A percentile compares a stretch with the other conserved stretches of the same genome.
phyloP scores from a whole-genome alignment of 495 filamentous ascomycete species.

The Daldinia concentrica region DNA sequence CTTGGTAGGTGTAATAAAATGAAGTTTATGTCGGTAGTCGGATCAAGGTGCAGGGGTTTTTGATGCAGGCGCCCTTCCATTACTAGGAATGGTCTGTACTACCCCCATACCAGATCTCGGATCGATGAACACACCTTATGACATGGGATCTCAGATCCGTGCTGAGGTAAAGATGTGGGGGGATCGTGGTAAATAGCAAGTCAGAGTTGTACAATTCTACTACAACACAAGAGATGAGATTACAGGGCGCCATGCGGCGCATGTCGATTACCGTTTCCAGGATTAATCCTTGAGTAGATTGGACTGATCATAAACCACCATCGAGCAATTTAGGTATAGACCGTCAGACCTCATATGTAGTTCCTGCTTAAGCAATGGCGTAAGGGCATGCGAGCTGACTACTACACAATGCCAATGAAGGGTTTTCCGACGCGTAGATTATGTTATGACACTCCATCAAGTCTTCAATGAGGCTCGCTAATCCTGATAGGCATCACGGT shows the following conservation, averaged over 20 bases:
- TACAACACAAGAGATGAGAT: constrained; percentile 5
- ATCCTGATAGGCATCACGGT: background rate
- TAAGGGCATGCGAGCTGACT: constrained; percentile 19
- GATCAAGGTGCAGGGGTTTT: constrained; percentile 17
- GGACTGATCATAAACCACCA: background rate
- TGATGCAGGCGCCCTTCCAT: constrained; percentile 32
- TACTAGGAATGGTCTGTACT: constrained; percentile 2
- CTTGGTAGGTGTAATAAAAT: background rate
- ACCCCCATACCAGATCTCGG: constrained; percentile 28
- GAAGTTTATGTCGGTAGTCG: constrained; percentile 33
- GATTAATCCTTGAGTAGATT: constrained; percentile 20
- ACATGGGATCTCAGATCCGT: constrained; percentile 12
- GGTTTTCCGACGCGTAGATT: constrained; percentile 7
- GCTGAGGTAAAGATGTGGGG: background rate
- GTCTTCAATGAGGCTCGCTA: constrained; percentile 18
- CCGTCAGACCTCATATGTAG: constrained; percentile 12
- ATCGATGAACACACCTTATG: constrained; percentile 22
- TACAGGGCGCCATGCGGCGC: constrained; percentile 17
- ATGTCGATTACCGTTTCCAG: constrained; percentile 31
- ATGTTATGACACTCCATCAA: constrained; percentile 5
- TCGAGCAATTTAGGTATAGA: constrained; percentile 14
- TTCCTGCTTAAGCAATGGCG: constrained; percentile 23
- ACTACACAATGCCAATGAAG: constrained; percentile 6
- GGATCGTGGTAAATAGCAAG: background rate
- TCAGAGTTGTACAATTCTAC: background rate